Base-by-base conservation (phyloP, 805 yeast species). In the Ogataea naganishii region DNA sequence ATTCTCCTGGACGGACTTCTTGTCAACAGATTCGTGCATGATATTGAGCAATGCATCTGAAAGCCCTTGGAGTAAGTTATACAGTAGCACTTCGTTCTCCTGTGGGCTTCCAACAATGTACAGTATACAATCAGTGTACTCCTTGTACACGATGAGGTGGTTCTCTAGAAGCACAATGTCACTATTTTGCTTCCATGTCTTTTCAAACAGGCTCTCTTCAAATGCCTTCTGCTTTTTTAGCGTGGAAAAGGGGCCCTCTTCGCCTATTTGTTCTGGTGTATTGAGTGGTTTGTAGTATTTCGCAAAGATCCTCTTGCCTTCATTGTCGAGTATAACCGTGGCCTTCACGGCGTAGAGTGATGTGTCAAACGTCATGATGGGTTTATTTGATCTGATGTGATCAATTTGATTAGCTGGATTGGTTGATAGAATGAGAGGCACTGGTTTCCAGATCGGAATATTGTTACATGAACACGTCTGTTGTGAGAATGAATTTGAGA, bases 291-390 rank as follows among this genome's bases (percentile, higher is more conserved):
- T 63, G 62, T 80, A 89, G 65, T 89, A 92, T 50, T 88, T 88
- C 39, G 95, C 79, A 47, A 72, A 81, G 23, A 92, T 59, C 44
- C 97, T 65, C 33, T 75, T 69, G 11, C 95, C 95, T 33, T 78
- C 80, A 44, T 64, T 72, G 54, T 88, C 96, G 41, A 92, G 70
- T 41, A 92, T 71, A 42, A 89, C 58, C 25, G 81, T 65, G 4
- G 96, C 92, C 23, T 80, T 69, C 30, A 89, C 76, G 6, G 96
- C 67, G 62, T 89, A 88, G 35, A 92, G 66, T 7, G 94, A 78
- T 19, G 50, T 49, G 30, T 52, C 45, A 18, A 50, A 35, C 9
- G 46, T 37, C 56, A 51, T 46, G 20, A 14, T 34, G 25, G 6
- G 13, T 44, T 29, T n/a, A n/a, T n/a, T n/a, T n/a, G n/a, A n/a